phyloP scores from a whole-genome alignment of 768 basidiomycete species.

The Boletales sp. region DNA sequence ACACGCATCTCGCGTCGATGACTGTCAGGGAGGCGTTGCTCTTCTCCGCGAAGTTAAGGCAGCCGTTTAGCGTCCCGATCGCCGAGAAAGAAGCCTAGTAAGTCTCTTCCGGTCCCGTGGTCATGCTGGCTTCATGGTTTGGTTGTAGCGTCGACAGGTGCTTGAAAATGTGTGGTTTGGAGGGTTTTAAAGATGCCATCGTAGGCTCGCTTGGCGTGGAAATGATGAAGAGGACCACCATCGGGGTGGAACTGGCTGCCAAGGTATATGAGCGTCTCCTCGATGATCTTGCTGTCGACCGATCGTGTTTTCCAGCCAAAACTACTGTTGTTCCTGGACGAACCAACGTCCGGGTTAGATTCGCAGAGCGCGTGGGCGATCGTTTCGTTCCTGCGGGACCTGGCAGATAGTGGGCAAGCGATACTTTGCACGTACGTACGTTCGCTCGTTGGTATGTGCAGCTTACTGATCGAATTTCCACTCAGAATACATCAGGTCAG shows the following conservation, averaged over 20 bases:
- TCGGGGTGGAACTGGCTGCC: constrained; percentile 83
- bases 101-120: constrained; percentile 19
- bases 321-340: constrained; percentile 81
- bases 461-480: neutral
- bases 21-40: constrained; percentile 79
- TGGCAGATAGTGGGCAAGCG: constrained; percentile 80
- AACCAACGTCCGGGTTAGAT: constrained; percentile 86
- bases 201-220: constrained; percentile 68
- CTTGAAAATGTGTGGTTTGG: constrained; percentile 61
- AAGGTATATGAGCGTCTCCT: constrained; percentile 36
- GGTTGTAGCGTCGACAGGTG: constrained; percentile 51
- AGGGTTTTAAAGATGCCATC: constrained; percentile 61
- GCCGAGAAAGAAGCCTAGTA: constrained; percentile 80
- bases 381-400: constrained; percentile 65
- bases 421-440: constrained; percentile 82
- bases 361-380: constrained; percentile 88
- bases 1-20: constrained; percentile 69
- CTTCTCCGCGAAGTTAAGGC: constrained; percentile 78
- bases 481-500: constrained; percentile 41
- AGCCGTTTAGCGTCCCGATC: constrained; percentile 59
- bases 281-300: neutral
- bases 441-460: neutral
- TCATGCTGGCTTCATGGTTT: neutral
- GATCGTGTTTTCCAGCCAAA: constrained; percentile 46
- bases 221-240: constrained; percentile 78